Base-by-base conservation (phyloP, 495 filamentous ascomycete species). In the Xylaria sp. region DNA sequence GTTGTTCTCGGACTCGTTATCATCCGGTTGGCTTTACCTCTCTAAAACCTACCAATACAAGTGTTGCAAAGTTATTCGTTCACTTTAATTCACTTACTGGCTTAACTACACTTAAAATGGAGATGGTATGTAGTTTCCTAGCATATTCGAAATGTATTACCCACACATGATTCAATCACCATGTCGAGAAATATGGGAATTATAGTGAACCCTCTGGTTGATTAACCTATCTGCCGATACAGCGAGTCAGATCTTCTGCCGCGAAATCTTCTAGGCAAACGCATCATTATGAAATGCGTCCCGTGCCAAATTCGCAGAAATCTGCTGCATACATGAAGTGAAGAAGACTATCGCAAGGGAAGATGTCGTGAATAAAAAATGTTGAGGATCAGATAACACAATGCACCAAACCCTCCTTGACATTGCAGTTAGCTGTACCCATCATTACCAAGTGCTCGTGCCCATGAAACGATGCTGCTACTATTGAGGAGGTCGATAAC, bases 181-280 rank as follows among this genome's bases (percentile, higher is more conserved):
- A 31, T 12, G 1, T 8, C 2, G 40, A 15, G 6, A 31, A 7
- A 31, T 7, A 31, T 6, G 7, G 26, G 15, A 43, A 44, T 26
- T 9, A 57, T 58, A 29, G 21, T 43, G 24, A 44, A 44, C 24
- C n/a, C 58, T 9, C n/a, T 41, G 37, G 37, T 68, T 21, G 37
- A 44, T 58, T 68, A 68, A 57, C 50, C 52, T 68, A 68, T 68
- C 52, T 44, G 50, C 31, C 52, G 44, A 40, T 68, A 68, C 37
- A 68, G 50, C 65, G n/a, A 57, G 41, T 26, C 41, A 59, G 41
- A 68, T 59, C 17, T n/a, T 46, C 17, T 24, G 2, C 40, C 53
- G 53, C 19, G 50, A 59, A 68, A 33, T 46, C 15, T 59, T 37
- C 41, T 31, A 8, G 37, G 65, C 37, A 41, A 57, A 57, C 50